Base-by-base conservation (phyloP, 2,329 filamentous ascomycete genomes). In the Cercospora berteroae region DNA sequence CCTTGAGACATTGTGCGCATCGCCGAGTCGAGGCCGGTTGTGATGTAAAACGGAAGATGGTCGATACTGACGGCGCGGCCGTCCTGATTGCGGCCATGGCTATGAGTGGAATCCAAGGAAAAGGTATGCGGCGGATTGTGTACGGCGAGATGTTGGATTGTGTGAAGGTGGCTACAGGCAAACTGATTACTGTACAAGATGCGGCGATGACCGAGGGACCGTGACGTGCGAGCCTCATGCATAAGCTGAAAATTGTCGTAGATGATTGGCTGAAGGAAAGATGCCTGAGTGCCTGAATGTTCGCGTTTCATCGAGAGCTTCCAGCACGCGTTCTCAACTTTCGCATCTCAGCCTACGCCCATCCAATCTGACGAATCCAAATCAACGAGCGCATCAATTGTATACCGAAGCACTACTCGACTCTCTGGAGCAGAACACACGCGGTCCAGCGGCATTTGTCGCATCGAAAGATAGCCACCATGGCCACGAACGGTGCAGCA, bases 1-100 rank as follows among this genome's bases (percentile, higher is more conserved):
- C 73, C 65, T 73, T 73, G 52, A 81, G 74, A 72, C 82, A 84
- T 75, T 80, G 80, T 64, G 79, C 75, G 72, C 82, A 84, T 74
- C 73, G 68, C 60, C 72, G 65, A 10, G 73, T 68, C 12, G 74
- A 56, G 13, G 73, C 63, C 23, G 77, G 70, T 67, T 75, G 74
- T 39, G 77, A 71, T 73, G 76, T 73, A 73, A 78, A 79, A 44
- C 77, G 72, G 73, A 79, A 78, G 57, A 79, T 78, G 67, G 71
- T 69, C n/a, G 73, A 66, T 23, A 76, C 69, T n/a, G 75, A 72
- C 3, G 77, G 71, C 20, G 72, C 69, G 13, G 72, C 63, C 27
- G 76, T 70, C 57, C 75, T 68, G 27, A 76, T 65, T 31, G 76
- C 70, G 58, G 76, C 74, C 77, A 78, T 78, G 60, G 42, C 66